These are phyloP conservation scores for Salvia sclarea DNA, from an alignment of 305 asterid genomes.

Conservation along the genomic window DNA sequence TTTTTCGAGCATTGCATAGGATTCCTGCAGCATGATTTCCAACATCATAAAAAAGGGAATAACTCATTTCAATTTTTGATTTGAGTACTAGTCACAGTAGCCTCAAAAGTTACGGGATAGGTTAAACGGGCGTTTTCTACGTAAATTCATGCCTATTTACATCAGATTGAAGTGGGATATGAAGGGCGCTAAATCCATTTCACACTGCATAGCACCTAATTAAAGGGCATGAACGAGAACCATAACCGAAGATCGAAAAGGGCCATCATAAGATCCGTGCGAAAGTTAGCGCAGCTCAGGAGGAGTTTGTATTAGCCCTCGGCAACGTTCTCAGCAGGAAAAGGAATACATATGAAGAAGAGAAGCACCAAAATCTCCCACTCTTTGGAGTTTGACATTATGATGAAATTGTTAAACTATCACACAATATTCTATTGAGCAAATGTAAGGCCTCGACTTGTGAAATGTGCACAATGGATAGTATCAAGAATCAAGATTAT, in stretches of 20 bases:
- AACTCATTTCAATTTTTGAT: background rate
- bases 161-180: background rate
- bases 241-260: background rate
- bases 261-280: background rate
- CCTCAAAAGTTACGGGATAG: no score
- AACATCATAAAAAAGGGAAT: background rate
- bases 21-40: constrained; percentile 58
- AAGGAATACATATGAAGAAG: background rate
- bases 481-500: background rate
- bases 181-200: background rate
- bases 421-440: background rate
- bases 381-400: background rate
- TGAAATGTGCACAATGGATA: background rate
- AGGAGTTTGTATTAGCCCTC: background rate
- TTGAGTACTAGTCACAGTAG: background rate
- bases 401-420: background rate
- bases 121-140: background rate
- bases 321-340: background rate
- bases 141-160: background rate
- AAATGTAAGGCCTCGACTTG: background rate
- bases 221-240: background rate
- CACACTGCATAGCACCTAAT: background rate
- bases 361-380: background rate
- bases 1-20: constrained; percentile 78
- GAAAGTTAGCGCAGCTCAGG: no score